Conservation (phyloP, 495 filamentous ascomycete genomes). For the Collariella sp. region DNA sequence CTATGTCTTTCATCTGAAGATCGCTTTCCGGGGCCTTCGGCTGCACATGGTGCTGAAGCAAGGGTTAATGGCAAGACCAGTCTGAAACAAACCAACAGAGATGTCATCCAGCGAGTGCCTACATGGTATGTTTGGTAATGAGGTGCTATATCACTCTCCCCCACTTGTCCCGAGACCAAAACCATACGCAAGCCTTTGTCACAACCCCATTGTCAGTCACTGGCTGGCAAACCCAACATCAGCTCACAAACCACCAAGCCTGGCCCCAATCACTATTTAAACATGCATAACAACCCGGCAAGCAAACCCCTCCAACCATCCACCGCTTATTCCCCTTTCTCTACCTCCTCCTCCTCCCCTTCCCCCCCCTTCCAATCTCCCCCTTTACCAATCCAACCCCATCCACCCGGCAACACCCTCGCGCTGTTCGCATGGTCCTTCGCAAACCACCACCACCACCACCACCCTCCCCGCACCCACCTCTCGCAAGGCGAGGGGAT, state of each 20-base stretch:
- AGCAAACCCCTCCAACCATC: background rate
- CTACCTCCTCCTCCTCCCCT: constrained; percentile 30
- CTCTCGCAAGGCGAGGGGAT: constrained; percentile 44
- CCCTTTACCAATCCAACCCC: constrained; percentile 47
- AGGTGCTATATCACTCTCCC: too few relatives aligned
- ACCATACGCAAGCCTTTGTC: too few relatives aligned
- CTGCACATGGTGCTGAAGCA: too few relatives aligned
- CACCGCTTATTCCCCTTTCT: too few relatives aligned
- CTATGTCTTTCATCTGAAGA: too few relatives aligned
- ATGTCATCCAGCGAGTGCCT: constrained; percentile 14
- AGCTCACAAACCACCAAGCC: too few relatives aligned
- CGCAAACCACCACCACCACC: constrained; percentile 59
- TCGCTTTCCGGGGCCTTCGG: too few relatives aligned
- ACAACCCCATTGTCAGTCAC: background rate
- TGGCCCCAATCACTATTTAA: too few relatives aligned
- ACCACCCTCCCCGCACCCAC: constrained; percentile 50
- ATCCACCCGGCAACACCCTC: constrained; percentile 54
- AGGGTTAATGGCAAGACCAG: too few relatives aligned
- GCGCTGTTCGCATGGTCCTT: constrained; percentile 58
- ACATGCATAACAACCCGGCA: background rate
- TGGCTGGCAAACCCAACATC: background rate
- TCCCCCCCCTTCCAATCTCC: constrained; percentile 43
- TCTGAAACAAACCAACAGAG: background rate
- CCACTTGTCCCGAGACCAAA: too few relatives aligned
- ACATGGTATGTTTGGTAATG: constrained; percentile 10